Conservation (phyloP, 1,139 yeast genomes). For the Magnusiomyces fungicola region DNA sequence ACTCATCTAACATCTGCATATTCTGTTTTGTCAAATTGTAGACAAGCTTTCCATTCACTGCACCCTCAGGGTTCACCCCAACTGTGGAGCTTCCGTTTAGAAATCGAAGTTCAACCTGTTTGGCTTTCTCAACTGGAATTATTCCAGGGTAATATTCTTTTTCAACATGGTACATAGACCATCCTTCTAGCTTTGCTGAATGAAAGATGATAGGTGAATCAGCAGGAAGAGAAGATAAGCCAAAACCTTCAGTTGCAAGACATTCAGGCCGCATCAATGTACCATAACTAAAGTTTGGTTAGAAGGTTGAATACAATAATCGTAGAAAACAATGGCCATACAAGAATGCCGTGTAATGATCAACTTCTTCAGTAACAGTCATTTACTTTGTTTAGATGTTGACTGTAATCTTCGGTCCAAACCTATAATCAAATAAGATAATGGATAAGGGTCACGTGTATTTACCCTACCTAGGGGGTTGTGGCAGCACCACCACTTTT, state of each 20-base stretch:
- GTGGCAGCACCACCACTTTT: no score
- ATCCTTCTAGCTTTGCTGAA: slow-evolving; percentile 22
- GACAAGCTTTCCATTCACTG: slow-evolving; percentile 27
- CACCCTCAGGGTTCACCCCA: no score
- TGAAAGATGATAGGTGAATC: slow-evolving; percentile 16
- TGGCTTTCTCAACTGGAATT: slow-evolving; percentile 10
- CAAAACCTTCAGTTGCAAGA: slow-evolving; percentile 26
- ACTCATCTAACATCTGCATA: slow-evolving; percentile 23
- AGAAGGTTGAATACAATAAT: no score
- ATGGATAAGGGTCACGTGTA: no score
- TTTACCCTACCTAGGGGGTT: no score
- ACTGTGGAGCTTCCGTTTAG: slow-evolving; percentile 16
- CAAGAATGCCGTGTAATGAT: no score
- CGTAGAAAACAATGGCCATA: no score
- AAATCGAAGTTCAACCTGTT: background rate
- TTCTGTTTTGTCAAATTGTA: slow-evolving; percentile 22
- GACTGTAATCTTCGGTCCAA: no score
- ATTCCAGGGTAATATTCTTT: slow-evolving; percentile 30
- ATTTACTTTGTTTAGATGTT: background rate
- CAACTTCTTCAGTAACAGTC: background rate
- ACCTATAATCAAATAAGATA: no score
- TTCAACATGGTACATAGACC: slow-evolving; percentile 22
- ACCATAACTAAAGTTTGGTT: no score
- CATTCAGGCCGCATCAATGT: slow-evolving; percentile 30
- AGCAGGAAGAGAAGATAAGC: slow-evolving; percentile 16